Evolutionary conservation across 2,329 filamentous ascomycete genomes (phyloP), one percentile per base, ranked within the genome.

Genomic region (Pseudocercospora pini-densiflorae): DNA sequence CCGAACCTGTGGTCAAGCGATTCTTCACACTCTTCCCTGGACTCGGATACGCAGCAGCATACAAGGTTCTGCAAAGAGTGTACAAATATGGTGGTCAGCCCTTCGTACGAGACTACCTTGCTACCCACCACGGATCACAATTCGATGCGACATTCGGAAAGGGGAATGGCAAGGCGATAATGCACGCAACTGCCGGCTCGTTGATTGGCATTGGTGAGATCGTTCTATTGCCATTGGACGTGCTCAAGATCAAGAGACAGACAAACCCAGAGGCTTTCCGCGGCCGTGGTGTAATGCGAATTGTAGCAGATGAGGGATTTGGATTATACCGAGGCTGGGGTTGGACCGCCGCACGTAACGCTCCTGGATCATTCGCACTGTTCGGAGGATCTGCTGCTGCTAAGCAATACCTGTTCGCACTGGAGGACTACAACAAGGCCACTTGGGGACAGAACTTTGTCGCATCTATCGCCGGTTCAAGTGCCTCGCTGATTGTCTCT

Each of bases 61-160:
- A 99, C 87, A 99, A 99, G 87, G 90, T 98, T 69, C 88, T 97
- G 64, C 95, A 99, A 87, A 87, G 95, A 80, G 89, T 99, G 79
- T 99, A 99, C 88, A 99, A 99, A 84, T 99, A 97, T 78, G 95
- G 95, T 72, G 95, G 95, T 59, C 95, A 99, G 84, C 95, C 95
- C 53, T 92, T 97, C 75, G 94, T 92, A 45, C 90, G 94, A 62
- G 95, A 99, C 82, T 97, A 91, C 81, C 87, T 99, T 61, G 87
- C 87, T 61, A 82, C 86, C 77, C 87, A 98, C 85, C 90, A 97
- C 78, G 91, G 92, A 73, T 86, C 88, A 74, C 86, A 90, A 72
- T 99, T 99, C 79, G 94, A 98, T 81, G 83, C 85, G 72, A 88
- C 93, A 10, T 99, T 99, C 77, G 95, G 95, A 78, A 94, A 94